These are phyloP conservation scores for Phalaenopsis equestris DNA, from an alignment of 106 monocot genomes.

Conservation along the genomic window DNA sequence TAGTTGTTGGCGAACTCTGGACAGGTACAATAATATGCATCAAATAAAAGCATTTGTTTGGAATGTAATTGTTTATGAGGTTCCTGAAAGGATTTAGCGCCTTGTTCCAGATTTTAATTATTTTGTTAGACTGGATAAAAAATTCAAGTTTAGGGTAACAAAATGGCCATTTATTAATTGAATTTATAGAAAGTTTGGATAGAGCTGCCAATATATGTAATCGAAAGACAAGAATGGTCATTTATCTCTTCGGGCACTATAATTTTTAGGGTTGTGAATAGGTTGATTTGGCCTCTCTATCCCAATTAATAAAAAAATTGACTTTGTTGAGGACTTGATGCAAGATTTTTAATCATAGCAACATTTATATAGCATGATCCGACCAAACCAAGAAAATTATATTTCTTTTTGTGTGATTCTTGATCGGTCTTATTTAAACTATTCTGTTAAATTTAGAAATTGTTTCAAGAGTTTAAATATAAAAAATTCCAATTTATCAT, in stretches of 20 bases:
- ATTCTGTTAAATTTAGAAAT: no score
- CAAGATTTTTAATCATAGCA: background rate
- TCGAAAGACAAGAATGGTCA: background rate
- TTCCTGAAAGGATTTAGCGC: background rate
- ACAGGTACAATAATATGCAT: background rate
- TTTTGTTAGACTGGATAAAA: background rate
- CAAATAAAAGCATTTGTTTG: background rate
- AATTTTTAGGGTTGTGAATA: background rate
- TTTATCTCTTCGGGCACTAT: background rate
- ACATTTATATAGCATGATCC: background rate
- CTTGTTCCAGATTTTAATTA: background rate
- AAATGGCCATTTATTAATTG: background rate
- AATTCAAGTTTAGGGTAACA: background rate
- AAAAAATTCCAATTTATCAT: no score
- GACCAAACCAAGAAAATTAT: no score
- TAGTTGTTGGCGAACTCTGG: background rate
- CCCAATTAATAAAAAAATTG: background rate
- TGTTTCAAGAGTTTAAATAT: no score
- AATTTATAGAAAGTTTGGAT: background rate
- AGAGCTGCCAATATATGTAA: background rate
- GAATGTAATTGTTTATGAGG: background rate
- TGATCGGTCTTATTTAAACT: no score
- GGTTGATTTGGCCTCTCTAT: background rate
- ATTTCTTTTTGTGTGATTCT: no score
- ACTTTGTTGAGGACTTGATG: background rate